Evolutionary conservation across 768 basidiomycete species (phyloP), one percentile per base, ranked within the genome.

Genomic region (Amyloporia xantha): DNA sequence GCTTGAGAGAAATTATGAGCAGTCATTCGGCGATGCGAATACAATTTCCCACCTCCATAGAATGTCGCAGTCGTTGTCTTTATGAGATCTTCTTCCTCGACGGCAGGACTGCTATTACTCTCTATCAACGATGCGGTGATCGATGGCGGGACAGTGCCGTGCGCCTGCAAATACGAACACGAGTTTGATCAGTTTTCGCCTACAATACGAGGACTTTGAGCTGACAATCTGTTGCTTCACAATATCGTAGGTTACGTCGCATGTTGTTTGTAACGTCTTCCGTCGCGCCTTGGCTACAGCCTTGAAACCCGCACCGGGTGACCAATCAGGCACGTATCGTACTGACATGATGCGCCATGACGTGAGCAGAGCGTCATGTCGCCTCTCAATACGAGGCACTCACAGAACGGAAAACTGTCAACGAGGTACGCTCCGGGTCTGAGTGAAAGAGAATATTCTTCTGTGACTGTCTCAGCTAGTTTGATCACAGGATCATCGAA

Each of bases 301-400:
- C 42, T 59, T 50, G 41, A 59, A 58, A 1, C 48, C 45, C 2
- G 57, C 54, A 20, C 53, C 53, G 27, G 58, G 58, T 28, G 57
- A 42, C 56, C 58, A 59, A 5, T 35, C 25, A 1, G 58, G 58
- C 30, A 59, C n/a, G 24, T 59, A 47, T 33, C 47, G 53, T 24
- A 60, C 57, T 60, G 17, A 4, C 13, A 37, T 13, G 12, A 9
- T 11, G 19, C 28, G 35, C 25, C n/a, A n/a, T n/a, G n/a, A 30
- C 12, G 20, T 12, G 9, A 12, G 12, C 28, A 35, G n/a, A n/a
- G n/a, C n/a, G n/a, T n/a, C 10, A 17, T 15, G 4, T 10, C 5
- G 12, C 10, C 10, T 3, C 4, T 6, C 28, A 25, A 37, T 3
- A 11, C 21, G 17, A 20, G n/a, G 12, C 30, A 47, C 55, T 21